Base-by-base conservation (phyloP, 495 filamentous ascomycete species). In the Acidomyces sp. region DNA sequence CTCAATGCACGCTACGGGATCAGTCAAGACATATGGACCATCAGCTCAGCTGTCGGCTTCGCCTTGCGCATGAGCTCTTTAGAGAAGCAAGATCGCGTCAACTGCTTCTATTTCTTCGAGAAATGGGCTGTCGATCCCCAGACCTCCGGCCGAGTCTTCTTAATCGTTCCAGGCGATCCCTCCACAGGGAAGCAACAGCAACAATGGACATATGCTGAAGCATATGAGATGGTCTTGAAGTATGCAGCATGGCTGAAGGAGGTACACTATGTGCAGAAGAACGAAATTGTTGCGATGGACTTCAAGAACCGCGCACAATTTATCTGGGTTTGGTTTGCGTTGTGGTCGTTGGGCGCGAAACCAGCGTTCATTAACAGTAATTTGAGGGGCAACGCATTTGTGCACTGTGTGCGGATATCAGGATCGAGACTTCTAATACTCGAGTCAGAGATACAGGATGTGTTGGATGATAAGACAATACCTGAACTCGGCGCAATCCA, bases 341-440 rank as follows among this genome's bases (percentile, higher is more conserved):
- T 95, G 22, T 95, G 88, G 87, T 75, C 78, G 13, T 75, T 96
- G 28, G 90, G 90, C 0, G 87, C 83, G 0, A 72, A 71, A 19
- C 86, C 88, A n/a, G 90, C 88, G 0, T 82, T 92, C 45, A 81
- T 97, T 62, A 97, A 97, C 57, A 93, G 90, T 60, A 96, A 95
- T 51, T 58, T 96, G 31, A 66, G 68, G 1, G 80, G 78, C 10
- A 73, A 82, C 20, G 69, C 87, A 2, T 62, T 97, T 43, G 55
- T 77, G 20, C 88, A 97, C 58, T 88, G 81, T 36, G 66, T 96
- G 11, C 75, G 67, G 38, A 71, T 74, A 6, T 81, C 82, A 0
- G 77, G 72, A 0, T 65, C 85, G 2, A 65, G 72, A 10, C 56
- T 96, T 3, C 48, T 93, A 16, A 41, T 97, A 3, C 72, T 93